These are phyloP conservation scores for Ophiostoma australiae DNA, from an alignment of 2,329 filamentous ascomycete genomes.

Conservation along the genomic window DNA sequence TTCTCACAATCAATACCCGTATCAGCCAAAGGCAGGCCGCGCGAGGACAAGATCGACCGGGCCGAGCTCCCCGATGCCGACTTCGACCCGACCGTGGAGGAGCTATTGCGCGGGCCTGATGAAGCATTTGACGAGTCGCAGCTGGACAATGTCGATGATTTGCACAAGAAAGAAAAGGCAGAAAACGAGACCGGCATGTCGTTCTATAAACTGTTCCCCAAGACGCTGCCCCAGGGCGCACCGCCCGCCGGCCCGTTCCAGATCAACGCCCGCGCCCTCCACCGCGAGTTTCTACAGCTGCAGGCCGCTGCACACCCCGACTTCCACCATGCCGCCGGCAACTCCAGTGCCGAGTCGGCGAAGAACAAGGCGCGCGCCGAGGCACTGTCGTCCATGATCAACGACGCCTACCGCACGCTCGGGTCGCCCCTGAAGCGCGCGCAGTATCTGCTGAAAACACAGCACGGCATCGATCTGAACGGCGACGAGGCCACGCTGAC, in stretches of 20 bases:
- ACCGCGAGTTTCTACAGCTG: slow-evolving; percentile 78
- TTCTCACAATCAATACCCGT: background rate
- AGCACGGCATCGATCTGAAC: slow-evolving; percentile 69
- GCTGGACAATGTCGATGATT: background rate
- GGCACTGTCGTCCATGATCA: slow-evolving; percentile 74
- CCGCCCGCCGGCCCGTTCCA: slow-evolving; percentile 73
- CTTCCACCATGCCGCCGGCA: slow-evolving; percentile 42
- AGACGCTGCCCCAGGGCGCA: slow-evolving; percentile 68
- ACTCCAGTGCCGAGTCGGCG: slow-evolving; percentile 19
- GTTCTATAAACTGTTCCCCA: slow-evolving; percentile 83
- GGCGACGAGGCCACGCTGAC: slow-evolving; percentile 63
- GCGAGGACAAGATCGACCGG: background rate
- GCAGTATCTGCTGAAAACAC: slow-evolving; percentile 73
- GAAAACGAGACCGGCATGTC: background rate
- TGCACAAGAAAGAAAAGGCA: background rate
- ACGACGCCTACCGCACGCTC: slow-evolving; percentile 86
- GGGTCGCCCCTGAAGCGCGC: slow-evolving; percentile 71
- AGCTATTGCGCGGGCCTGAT: slow-evolving; percentile 6
- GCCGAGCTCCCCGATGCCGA: slow-evolving; percentile 5
- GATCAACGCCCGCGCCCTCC: slow-evolving; percentile 65
- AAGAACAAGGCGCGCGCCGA: slow-evolving; percentile 53
- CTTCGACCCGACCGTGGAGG: slow-evolving; percentile 10
- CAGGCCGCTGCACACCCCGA: slow-evolving; percentile 76
- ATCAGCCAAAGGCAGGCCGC: background rate
- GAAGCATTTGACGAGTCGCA: background rate